These are phyloP conservation scores for Ophiostoma triangulosporum DNA, from an alignment of 2,329 filamentous ascomycete genomes.

Conservation along the genomic window DNA sequence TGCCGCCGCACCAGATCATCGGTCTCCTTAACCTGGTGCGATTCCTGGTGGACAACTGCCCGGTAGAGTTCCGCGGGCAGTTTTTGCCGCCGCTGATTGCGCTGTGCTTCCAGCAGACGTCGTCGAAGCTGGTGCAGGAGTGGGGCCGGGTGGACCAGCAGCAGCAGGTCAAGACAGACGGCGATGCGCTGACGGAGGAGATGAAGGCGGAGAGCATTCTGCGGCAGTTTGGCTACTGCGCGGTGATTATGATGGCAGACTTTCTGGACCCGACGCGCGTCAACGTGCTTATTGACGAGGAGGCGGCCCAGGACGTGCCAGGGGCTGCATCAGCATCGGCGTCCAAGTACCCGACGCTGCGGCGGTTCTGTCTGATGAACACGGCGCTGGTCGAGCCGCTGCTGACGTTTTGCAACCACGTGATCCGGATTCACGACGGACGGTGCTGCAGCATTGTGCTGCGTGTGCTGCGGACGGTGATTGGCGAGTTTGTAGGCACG, in stretches of 20 bases:
- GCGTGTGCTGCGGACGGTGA: conserved; percentile 70
- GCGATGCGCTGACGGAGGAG: conserved; percentile 77
- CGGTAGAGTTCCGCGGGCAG: conserved; percentile 57
- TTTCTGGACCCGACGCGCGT: conserved; percentile 64
- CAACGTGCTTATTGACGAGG: conserved; percentile 28
- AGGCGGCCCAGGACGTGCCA: not conserved
- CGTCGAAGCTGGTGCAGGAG: conserved; percentile 73
- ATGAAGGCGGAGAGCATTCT: conserved; percentile 98
- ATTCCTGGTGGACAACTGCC: conserved; percentile 85
- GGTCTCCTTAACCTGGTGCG: conserved; percentile 82
- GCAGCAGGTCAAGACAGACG: conserved; percentile 48
- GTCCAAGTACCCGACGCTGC: conserved; percentile 44
- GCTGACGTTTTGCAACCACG: conserved; percentile 82
- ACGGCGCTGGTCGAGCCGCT: conserved; percentile 73
- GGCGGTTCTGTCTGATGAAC: conserved; percentile 69
- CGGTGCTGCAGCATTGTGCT: conserved; percentile 77
- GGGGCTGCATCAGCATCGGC: conserved; percentile 1
- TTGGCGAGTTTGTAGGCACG: conserved; percentile 54
- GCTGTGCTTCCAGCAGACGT: conserved; percentile 72
- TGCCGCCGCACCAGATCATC: conserved; percentile 87
- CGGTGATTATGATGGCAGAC: conserved; percentile 81
- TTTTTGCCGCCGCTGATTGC: conserved; percentile 79
- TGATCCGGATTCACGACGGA: conserved; percentile 77
- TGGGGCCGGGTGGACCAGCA: conserved; percentile 65
- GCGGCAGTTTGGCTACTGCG: conserved; percentile 80